Conservation (phyloP, 2,329 filamentous ascomycete genomes). For the Talaromyces islandicus region DNA sequence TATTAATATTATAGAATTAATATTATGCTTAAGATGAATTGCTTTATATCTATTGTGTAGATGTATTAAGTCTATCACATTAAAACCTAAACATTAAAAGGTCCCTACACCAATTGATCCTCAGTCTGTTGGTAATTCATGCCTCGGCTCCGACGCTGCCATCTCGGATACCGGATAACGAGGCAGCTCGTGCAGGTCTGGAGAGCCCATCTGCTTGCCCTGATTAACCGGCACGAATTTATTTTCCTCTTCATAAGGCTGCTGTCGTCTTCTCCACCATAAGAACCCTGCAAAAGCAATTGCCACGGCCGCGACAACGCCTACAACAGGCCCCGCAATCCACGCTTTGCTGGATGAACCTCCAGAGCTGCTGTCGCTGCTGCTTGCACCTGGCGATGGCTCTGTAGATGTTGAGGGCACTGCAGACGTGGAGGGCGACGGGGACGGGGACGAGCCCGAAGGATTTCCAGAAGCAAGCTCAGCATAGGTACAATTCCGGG, state of each 20-base stretch:
- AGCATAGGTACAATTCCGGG: slow-evolving; percentile 1
- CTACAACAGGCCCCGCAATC: slow-evolving; percentile 4
- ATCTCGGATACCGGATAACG: not conserved
- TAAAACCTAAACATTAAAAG: too few species aligned
- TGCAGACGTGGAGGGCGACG: too few species aligned
- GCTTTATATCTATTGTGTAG: too few species aligned
- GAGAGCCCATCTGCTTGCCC: not conserved
- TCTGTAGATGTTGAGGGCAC: not conserved
- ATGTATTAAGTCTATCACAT: too few species aligned
- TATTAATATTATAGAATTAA: too few species aligned
- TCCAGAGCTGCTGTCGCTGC: not conserved
- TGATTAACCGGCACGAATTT: not conserved
- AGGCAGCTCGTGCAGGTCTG: not conserved
- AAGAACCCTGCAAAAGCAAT: not conserved
- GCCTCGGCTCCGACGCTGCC: not conserved
- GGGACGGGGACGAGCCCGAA: not conserved
- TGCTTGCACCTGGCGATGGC: not conserved
- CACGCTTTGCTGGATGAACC: slow-evolving; percentile 1
- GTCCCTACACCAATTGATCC: too few species aligned
- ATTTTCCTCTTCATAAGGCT: not conserved
- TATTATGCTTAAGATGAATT: too few species aligned
- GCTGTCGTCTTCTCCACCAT: not conserved
- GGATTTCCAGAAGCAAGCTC: not conserved
- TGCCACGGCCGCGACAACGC: not conserved
- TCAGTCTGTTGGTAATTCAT: not conserved